Evolutionary conservation across 169 alveolate species (phyloP), one percentile per base, ranked within the genome.

Genomic region (Cryptosporidium canis): DNA sequence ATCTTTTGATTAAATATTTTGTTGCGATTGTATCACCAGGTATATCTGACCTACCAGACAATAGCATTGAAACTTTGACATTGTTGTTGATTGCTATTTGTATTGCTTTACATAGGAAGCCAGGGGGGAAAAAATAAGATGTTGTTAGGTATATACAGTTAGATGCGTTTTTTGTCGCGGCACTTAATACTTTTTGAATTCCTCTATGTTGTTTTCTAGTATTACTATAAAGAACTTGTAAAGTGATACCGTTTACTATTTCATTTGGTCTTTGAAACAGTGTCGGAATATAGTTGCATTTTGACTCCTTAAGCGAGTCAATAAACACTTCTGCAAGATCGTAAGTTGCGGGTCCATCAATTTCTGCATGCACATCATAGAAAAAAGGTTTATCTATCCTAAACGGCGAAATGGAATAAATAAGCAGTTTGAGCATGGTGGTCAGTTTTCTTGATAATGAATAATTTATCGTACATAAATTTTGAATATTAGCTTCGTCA

Each of bases 61-160:
- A 87, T 18, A 94, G 91, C 84, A 94, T 83, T 45, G 92, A 90
- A 21, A 94, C 70, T 33, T 71, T 44, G 27, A 94, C 90, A 9
- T 92, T 91, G 33, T 93, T 85, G 44, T 58, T 72, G 43, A 83
- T 87, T 35, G 95, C 95, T 8, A 92, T 68, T 83, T 91, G 90
- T 14, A 94, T 84, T 5, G 95, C 91, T 48, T 94, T 58, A 35
- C 95, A 64, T 29, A 94, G 90, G 43, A 92, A 92, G 14, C 94
- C 94, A 12, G 96, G 96, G 8, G 96, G 96, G n/a, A 90, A 63
- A 56, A 94, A 94, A 90, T 94, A 94, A 45, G 95, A 91, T 16
- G 96, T 93, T 43, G 96, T 90, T n/a, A 94, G 83, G 66, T 91
- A 67, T 3, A 94, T 90, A 29, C 83, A 87, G 18, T 85, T 29